Conservation (phyloP, 1,284 basidiomycete species). For the Cerioporus squamosus region DNA sequence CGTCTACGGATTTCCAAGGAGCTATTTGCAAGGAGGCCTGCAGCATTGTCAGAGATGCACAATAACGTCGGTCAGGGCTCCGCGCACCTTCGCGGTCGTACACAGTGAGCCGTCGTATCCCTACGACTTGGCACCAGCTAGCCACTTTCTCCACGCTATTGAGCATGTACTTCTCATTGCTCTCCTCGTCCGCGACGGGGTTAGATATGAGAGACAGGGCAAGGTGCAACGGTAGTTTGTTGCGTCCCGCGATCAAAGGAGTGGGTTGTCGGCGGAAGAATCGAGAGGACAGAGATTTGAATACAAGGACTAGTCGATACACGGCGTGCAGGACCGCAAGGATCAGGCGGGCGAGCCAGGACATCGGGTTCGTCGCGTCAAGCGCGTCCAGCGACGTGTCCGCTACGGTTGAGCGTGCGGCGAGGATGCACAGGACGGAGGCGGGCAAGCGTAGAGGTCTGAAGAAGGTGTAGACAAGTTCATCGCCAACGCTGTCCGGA, state of each 20-base stretch:
- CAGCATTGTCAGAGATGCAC: background rate
- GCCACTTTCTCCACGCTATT: constrained; percentile 56
- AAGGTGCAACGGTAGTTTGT: constrained; percentile 64
- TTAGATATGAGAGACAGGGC: constrained; percentile 61
- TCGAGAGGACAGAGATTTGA: constrained; percentile 45
- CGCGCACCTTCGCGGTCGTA: constrained; percentile 71
- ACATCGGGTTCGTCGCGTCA: constrained; percentile 29
- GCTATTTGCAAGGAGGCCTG: constrained; percentile 53
- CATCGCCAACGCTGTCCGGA: too few relatives aligned
- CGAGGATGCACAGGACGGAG: background rate
- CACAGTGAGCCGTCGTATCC: constrained; percentile 64
- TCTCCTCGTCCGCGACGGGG: constrained; percentile 33
- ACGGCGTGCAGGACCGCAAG: constrained; percentile 61
- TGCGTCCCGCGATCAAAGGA: constrained; percentile 52
- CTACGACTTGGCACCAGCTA: constrained; percentile 61
- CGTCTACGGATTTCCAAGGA: constrained; percentile 45
- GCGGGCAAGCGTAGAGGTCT: background rate
- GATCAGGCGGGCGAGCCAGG: constrained; percentile 44
- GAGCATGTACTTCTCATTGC: constrained; percentile 48
- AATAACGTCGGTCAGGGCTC: background rate
- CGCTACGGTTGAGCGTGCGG: background rate
- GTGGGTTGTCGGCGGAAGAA: constrained; percentile 44
- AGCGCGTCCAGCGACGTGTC: constrained; percentile 16
- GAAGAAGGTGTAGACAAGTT: background rate
- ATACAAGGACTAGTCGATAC: constrained; percentile 50